phyloP scores from a whole-genome alignment of 1,284 basidiomycete genomes.

The Trichosporon sp. region DNA sequence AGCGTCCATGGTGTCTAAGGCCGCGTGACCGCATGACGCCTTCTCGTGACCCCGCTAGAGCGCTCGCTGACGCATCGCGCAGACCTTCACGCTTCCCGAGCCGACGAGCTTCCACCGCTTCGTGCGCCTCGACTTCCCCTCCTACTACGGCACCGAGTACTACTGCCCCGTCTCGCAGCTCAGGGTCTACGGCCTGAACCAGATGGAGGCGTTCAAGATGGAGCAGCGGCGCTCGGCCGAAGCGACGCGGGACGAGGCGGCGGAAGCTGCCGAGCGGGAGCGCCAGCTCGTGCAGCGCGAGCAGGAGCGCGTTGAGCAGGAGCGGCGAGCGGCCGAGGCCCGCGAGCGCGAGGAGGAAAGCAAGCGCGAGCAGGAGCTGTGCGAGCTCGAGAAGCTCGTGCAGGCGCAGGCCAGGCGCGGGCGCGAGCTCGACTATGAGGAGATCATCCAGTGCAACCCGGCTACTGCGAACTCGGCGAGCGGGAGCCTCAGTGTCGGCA shows the following conservation, averaged over 20 bases:
- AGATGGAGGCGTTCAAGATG: constrained; percentile 94
- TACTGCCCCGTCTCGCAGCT: constrained; percentile 93
- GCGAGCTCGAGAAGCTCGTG: constrained; percentile 36
- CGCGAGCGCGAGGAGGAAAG: constrained; percentile 28
- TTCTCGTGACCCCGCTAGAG: background rate
- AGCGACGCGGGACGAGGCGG: constrained; percentile 32
- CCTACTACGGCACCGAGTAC: constrained; percentile 91
- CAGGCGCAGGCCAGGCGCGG: constrained; percentile 32
- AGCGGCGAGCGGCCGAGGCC: constrained; percentile 35
- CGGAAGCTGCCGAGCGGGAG: constrained; percentile 22
- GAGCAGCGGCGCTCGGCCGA: constrained; percentile 54
- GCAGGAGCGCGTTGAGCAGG: constrained; percentile 54
- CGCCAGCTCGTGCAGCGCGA: constrained; percentile 22
- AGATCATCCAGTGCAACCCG: constrained; percentile 19
- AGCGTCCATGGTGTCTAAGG: background rate
- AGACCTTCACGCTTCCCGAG: constrained; percentile 60
- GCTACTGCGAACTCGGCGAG: background rate
- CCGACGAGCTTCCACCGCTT: constrained; percentile 82
- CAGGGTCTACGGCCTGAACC: constrained; percentile 91
- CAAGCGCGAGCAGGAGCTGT: constrained; percentile 34
- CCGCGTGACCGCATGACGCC: background rate
- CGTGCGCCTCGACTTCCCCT: constrained; percentile 88
- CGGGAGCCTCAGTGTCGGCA: background rate
- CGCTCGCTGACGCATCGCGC: constrained; percentile 52
- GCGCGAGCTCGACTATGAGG: constrained; percentile 6